Base-by-base conservation (phyloP, 805 yeast species). In the Kurtzmaniella fragi region DNA sequence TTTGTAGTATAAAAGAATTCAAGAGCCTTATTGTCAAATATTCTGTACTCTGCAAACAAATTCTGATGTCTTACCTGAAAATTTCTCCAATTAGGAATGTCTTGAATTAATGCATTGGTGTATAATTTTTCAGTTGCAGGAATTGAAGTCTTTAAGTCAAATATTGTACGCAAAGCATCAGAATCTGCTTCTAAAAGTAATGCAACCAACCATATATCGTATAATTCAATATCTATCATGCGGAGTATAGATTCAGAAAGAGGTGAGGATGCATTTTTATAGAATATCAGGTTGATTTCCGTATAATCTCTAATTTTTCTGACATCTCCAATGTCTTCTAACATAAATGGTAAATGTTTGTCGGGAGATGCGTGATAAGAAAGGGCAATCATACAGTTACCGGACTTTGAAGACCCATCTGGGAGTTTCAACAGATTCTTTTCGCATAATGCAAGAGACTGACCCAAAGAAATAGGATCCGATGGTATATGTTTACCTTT, bases 381-480 rank as follows among this genome's bases (percentile, higher is more conserved):
- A 8, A 80, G 42, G 10, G 67, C 57, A 12, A 73, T 55, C 16
- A 80, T 49, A 7, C 64, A 57, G 39, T 70, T 64, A 12, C 47
- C 44, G 23, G 47, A 30, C 37, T 41, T 32, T 14, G 39, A 13
- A 38, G 42, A 25, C 40, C 50, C 32, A 15, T 42, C 39, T 1
- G 82, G 82, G 23, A 80, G 50, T 30, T 57, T 59, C 31, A 74
- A 51, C 1, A 49, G 43, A 42, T 75, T 71, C 44, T 72, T 75
- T 30, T 61, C 44, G 28, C 78, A 69, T 28, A 80, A 52, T 0
- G 73, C 50, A 17, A 81, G 55, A 34, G 75, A 64, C 10, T 70
- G 61, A 14, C 65, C 62, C 8, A 79, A 54, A 35, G 84, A 75
- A 11, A 71, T 51, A 0, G 88, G 88, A 47, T 82, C 89, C 0